Evolutionary conservation across 179 eudicot genomes (phyloP), one percentile per base, ranked within the genome.

Genomic region (Pouteria campechiana): DNA sequence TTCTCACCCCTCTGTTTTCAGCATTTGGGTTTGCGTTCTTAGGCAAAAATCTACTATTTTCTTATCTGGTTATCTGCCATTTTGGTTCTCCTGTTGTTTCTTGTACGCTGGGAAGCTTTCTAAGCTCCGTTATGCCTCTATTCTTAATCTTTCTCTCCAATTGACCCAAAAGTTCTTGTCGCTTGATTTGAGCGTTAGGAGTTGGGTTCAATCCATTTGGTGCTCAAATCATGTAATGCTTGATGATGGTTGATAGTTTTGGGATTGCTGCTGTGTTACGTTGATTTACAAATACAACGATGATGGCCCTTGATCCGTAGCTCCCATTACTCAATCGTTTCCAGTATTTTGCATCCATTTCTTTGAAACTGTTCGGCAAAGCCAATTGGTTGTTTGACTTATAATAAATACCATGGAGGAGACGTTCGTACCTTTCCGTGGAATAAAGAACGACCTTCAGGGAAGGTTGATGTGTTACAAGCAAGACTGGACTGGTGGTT

Each of bases 401-500:
- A n/a, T n/a, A n/a, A n/a, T n/a, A n/a, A 34, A 7, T n/a, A 36
- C 11, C 32, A 69, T 70, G 76, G 76, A 70, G 51, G 38, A 34
- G 16, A 34, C 38, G 16, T 34, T 34, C 16, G 38, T 34, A 7
- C 77, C 77, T 6, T 62, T 71, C 47, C 72, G 64, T 7, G 77
- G 77, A 14, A 66, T 71, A 17, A 71, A 57, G 52, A 67, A 71
- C 50, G 77, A 71, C 25, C 32, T 71, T 16, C 13, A 46, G 1
- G 58, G 57, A 7, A 44, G 76, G 40, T 43, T 65, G 32, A 37
- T 32, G 34, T 65, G 72, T 10, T 65, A 71, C 45, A 71, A 65
- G 59, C 73, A 66, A 41, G 73, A 65, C 16, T 69, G 74, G 74
- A 62, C 65, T 45, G 49, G 74, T 33, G 74, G 74, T 15, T 23